Evolutionary conservation across 164 flowering plant genomes (phyloP), one percentile per base, ranked within the genome.

Genomic region (Vitis riparia): DNA sequence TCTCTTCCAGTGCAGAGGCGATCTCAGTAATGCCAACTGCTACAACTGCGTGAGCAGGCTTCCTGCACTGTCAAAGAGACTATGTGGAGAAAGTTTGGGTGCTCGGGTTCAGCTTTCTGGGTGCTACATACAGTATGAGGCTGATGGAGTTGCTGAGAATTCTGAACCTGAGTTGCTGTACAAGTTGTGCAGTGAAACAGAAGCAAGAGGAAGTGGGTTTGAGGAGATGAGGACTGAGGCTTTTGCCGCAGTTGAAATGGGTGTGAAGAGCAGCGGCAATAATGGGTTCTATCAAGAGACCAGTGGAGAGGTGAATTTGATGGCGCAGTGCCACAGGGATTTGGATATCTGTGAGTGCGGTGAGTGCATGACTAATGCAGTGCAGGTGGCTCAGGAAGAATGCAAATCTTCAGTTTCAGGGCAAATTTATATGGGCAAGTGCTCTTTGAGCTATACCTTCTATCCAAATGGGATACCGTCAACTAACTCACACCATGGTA

Each of bases 321-420:
- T 69, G 72, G 88, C 79, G 10, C 84, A 82, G 68, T 86, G 90
- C 59, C 81, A 74, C 17, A 88, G 69, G 52, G 87, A 68, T 37
- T 66, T 82, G 19, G 70, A 61, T 14, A 69, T 12, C 0, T 79
- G 88, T 52, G 82, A 81, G 6, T 86, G 90, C 57, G 81, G 79
- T 3, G 82, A 78, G 52, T 86, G 90, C 57, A 68, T 81, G 44
- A 72, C 57, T 27, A 62, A 13, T 27, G 86, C 86, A 2, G 72
- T 73, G 65, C 62, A 70, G 57, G 65, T 79, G 50, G 81, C 74
- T n/a, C 32, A 74, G 16, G 78, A 77, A 19, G 79, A 80, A 30
- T 82, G 88, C 23, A 63, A 64, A 0, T 44, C 52, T 8, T 74
- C 88, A 1, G 53, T 70, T 50, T 69, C 76, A 2, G 86, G 81